These are phyloP conservation scores for Sesbania bispinosa DNA, from an alignment of 306 rosid species.

Conservation along the genomic window DNA sequence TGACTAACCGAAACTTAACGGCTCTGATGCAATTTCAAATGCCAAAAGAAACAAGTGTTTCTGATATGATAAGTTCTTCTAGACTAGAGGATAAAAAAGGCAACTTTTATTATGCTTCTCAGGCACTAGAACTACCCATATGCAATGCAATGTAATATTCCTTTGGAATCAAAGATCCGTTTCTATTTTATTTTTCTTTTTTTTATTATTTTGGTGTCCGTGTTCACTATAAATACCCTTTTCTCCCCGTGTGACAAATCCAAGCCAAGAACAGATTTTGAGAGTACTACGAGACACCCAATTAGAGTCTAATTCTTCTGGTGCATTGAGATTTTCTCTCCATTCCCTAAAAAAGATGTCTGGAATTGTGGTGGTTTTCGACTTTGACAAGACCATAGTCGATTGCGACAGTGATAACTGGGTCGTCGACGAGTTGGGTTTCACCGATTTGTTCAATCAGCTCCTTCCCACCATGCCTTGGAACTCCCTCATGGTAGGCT, in stretches of 20 bases:
- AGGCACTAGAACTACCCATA: neutral
- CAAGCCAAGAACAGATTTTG: conserved; percentile 23
- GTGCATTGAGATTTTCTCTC: neutral
- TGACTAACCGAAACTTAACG: neutral
- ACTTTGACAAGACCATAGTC: conserved; percentile 79
- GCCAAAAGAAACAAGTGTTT: neutral
- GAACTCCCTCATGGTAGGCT: conserved; percentile 76
- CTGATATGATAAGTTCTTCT: neutral
- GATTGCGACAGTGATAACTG: conserved; percentile 80
- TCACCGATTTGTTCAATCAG: conserved; percentile 57
- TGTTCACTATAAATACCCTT: conserved; percentile 44
- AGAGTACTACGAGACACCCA: conserved; percentile 1
- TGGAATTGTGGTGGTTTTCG: conserved; percentile 56
- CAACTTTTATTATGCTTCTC: too few relatives aligned
- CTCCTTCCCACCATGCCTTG: conserved; percentile 84
- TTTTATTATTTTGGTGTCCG: neutral
- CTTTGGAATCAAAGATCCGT: conserved; percentile 29
- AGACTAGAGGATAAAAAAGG: neutral
- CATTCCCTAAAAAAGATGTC: conserved; percentile 34
- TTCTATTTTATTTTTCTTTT: neutral
- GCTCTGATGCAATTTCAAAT: neutral
- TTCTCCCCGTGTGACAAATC: neutral
- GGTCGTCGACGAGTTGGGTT: conserved; percentile 69
- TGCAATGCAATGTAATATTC: conserved; percentile 44
- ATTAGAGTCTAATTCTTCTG: neutral